Evolutionary conservation across 768 basidiomycete species (phyloP).

Genomic region (Trametes sanguinea): DNA sequence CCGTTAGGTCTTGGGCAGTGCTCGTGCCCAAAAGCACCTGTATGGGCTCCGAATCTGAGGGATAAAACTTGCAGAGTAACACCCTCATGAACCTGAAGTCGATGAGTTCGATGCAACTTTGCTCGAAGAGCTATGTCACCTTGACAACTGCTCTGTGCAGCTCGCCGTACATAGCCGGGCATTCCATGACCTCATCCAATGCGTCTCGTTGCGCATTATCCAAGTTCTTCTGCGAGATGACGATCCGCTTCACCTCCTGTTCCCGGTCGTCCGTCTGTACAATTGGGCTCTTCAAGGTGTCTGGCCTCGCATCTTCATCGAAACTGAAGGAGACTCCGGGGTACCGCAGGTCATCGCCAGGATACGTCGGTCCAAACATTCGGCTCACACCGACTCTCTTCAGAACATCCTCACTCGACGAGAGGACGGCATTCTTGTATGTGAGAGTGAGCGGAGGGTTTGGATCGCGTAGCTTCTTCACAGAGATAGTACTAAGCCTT

Average conservation of each 20-base stretch:
- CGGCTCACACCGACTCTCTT: constrained; percentile 66
- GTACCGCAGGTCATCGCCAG: constrained; percentile 74
- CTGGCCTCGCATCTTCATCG: constrained; percentile 63
- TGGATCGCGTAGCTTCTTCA: constrained; percentile 66
- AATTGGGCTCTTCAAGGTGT: constrained; percentile 48
- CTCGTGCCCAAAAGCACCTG: constrained; percentile 71
- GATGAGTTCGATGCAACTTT: constrained; percentile 3
- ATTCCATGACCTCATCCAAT: constrained; percentile 71
- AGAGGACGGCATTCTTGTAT: constrained; percentile 66
- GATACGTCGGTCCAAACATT: constrained; percentile 83
- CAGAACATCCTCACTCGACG: constrained; percentile 60
- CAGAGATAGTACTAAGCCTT: constrained; percentile 75
- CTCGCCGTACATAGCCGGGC: constrained; percentile 71
- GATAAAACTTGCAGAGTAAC: constrained; percentile 70
- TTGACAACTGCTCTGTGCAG: constrained; percentile 67
- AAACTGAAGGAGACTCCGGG: constrained; percentile 86
- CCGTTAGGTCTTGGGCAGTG: constrained; percentile 77
- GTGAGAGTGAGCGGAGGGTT: constrained; percentile 67
- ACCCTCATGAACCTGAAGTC: constrained; percentile 68
- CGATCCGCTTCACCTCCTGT: constrained; percentile 76
- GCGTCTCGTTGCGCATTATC: constrained; percentile 61
- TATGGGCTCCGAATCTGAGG: constrained; percentile 50
- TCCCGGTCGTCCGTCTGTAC: constrained; percentile 58
- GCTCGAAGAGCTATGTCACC: constrained; percentile 38
- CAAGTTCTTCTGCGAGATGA: constrained; percentile 68